phyloP scores from a whole-genome alignment of 108 stramenopile genomes.

The Conticribra weissflogii region DNA sequence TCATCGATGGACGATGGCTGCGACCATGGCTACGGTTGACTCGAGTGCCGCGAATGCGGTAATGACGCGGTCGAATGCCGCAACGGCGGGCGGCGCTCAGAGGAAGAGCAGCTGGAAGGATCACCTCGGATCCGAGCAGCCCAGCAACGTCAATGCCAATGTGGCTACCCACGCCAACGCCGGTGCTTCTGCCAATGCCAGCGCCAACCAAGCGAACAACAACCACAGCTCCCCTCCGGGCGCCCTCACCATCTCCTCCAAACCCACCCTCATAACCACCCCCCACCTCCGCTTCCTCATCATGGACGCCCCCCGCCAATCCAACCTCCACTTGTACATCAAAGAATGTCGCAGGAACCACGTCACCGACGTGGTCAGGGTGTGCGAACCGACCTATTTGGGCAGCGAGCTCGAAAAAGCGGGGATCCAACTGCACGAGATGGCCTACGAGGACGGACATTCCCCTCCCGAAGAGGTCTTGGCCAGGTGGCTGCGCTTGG shows the following conservation, averaged over 20 bases:
- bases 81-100: neutral
- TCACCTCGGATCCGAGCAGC: neutral
- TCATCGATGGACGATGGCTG: constrained; percentile 38
- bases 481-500: constrained; percentile 83
- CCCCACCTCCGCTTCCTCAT: constrained; percentile 89
- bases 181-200: neutral
- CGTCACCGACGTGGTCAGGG: constrained; percentile 92
- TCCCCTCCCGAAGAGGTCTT: constrained; percentile 87
- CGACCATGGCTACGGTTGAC: constrained; percentile 31
- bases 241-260: constrained; percentile 58
- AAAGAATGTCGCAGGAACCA: constrained; percentile 89
- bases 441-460: constrained; percentile 96
- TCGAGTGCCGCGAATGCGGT: constrained; percentile 15
- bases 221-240: neutral
- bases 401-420: constrained; percentile 75
- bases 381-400: constrained; percentile 93
- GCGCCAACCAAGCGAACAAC: neutral
- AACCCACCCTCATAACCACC: constrained; percentile 64
- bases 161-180: neutral
- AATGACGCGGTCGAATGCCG: neutral
- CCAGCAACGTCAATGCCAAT: neutral
- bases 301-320: constrained; percentile 97
- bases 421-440: constrained; percentile 90
- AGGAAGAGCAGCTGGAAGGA: neutral
- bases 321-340: constrained; percentile 93